Evolutionary conservation across 2,329 filamentous ascomycete species (phyloP), one percentile per base, ranked within the genome.

Genomic region (Claviceps quebecensis): DNA sequence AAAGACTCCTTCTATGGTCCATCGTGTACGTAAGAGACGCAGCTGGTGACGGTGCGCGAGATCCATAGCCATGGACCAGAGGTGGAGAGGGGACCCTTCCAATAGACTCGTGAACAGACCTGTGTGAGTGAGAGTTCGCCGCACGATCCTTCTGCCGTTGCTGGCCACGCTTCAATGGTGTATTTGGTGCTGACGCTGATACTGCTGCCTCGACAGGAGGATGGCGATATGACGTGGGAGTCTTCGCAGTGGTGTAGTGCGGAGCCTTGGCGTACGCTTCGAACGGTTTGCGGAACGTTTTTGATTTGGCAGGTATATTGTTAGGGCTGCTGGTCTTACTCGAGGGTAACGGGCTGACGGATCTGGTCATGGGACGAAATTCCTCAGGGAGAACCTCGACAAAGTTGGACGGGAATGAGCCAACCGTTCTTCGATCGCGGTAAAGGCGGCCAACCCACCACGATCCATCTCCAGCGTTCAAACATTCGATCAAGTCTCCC

Each of bases 401-500:
- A 63, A 98, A 98, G 70, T 98, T 98, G 61, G 90, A 96, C 0
- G 93, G 93, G 63, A 98, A 98, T 19, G 93, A 75, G 50, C 93
- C 93, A 61, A 96, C 84, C 61, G 91, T 89, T 62, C 90, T 82
- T 66, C 86, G 84, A 69, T 98, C 93, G 59, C 93, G 81, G 63
- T 84, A 87, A 63, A 98, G 71, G 56, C 91, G 81, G 47, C 93
- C 93, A 70, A 90, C 95, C 93, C 93, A 98, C 93, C 93, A 98
- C 46, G 87, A 90, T 49, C 93, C 93, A 70, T 98, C 93, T 56
- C 93, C 93, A 19, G 93, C 93, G 66, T 98, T 98, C 50, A 98
- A 76, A 63, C 91, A 96, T 78, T 98, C 93, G 66, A 98, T 98
- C 58, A 98, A 70, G 69, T 98, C 93, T 56, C 93, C 93, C 68